Evolutionary conservation across 2,329 filamentous ascomycete species (phyloP), one percentile per base, ranked within the genome.

Genomic region (Fusarium stilboides): DNA sequence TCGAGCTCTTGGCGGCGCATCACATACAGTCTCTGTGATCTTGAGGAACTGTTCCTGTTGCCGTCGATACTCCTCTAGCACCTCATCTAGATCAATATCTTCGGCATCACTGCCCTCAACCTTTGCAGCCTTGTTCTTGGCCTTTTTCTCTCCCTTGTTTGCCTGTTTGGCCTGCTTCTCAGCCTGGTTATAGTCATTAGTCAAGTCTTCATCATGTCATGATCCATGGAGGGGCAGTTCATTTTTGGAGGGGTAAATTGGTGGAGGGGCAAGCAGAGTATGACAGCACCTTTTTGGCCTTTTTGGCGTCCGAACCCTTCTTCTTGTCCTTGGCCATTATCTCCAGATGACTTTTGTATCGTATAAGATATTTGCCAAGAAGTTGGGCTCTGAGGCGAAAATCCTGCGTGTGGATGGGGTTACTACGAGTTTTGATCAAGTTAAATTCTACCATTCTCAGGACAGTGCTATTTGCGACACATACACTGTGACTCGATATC

Each of bases 31-130:
- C 82, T 99, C 96, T 6, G 95, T 98, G 74, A 99, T 89, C 81
- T 97, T 97, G 74, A 96, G 88, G 77, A 97, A 98, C 76, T 93
- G 92, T 76, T 97, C 95, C 83, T 99, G 96, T 80, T 94, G 92
- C 77, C 92, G 93, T 72, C 92, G 92, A 81, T 97, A 98, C 79
- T 97, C 93, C 45, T 95, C 94, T 28, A 99, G 89, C 44, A 99
- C 94, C 45, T 91, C 91, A 77, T 99, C 96, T 37, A 99, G 87
- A 80, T 98, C 96, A 15, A 96, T 90, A 74, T 98, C 94, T 78
- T 98, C 95, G 47, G 87, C 93, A 78, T 98, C 95, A 77, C 93
- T 95, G 78, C 94, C 94, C 28, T 92, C 91, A 58, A 86, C 79
- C 78, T 93, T 90, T 71, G 92, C 88, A 15, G 85, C 84, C 79